Percentiles rank a stretch among this genome's conserved stretches.
These are phyloP conservation scores for Lactarius quietus DNA, from an alignment of 768 basidiomycete genomes.

Conservation along the genomic window DNA sequence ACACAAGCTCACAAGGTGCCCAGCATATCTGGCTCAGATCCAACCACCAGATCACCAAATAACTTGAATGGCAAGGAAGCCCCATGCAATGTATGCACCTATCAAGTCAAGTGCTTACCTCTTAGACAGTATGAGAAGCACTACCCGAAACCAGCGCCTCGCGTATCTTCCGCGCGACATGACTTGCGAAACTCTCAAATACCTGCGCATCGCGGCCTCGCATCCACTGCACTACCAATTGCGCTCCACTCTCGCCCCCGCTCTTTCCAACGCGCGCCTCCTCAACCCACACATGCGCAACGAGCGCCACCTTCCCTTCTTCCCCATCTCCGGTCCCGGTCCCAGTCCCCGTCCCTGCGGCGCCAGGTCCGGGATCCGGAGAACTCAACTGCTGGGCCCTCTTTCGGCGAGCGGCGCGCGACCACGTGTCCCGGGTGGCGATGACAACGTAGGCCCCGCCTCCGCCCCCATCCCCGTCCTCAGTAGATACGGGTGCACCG, in stretches of 20 bases:
- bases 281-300: slow-evolving; percentile 30
- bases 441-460: slow-evolving; percentile 10
- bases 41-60: too few relatives aligned
- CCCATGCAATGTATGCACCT: neutral
- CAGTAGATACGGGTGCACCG: neutral
- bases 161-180: slow-evolving; percentile 52
- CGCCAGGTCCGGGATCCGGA: slow-evolving; percentile 5
- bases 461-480: neutral
- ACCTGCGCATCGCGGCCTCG: slow-evolving; percentile 52
- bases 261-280: slow-evolving; percentile 4
- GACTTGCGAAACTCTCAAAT: slow-evolving; percentile 67
- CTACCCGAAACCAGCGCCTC: neutral
- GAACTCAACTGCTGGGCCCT: slow-evolving; percentile 6
- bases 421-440: slow-evolving; percentile 54
- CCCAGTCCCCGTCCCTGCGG: too few relatives aligned
- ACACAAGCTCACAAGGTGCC: too few relatives aligned
- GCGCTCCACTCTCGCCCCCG: too few relatives aligned
- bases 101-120: neutral
- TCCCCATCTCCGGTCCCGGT: slow-evolving; percentile 5
- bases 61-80: neutral
- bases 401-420: slow-evolving; percentile 57
- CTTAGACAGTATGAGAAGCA: neutral
- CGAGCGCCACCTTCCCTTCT: slow-evolving; percentile 8
- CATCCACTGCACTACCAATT: slow-evolving; percentile 58
- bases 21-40: too few relatives aligned